Evolutionary conservation across 805 yeast genomes (phyloP).

Genomic region (Lachancea dasiensis): DNA sequence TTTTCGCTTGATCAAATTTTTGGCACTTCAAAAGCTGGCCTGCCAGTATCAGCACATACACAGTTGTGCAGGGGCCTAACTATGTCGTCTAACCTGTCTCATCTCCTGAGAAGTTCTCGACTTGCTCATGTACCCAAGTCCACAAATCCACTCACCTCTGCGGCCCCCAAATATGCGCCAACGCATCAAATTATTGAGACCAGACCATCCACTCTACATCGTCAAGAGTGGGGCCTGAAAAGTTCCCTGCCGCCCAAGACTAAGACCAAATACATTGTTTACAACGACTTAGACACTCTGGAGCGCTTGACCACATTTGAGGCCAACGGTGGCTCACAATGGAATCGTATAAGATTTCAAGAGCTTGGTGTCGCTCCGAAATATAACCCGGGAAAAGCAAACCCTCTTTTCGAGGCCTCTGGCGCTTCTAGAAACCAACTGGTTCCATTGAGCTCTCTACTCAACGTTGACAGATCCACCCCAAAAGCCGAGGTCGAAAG

Average conservation of each 20-base stretch:
- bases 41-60: no score
- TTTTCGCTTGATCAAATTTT: no score
- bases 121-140: conserved; percentile 34
- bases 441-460: conserved; percentile 19
- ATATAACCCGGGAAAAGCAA: conserved; percentile 22
- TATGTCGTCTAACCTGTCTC: conserved; percentile 16
- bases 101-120: conserved; percentile 30
- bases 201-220: conserved; percentile 50
- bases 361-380: conserved; percentile 50
- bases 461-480: conserved; percentile 15
- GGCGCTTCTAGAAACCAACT: conserved; percentile 15
- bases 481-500: conserved; percentile 18
- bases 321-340: conserved; percentile 48
- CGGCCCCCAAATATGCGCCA: conserved; percentile 37
- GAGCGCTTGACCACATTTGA: conserved; percentile 69
- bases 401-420: conserved; percentile 33
- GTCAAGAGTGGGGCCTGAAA: conserved; percentile 76
- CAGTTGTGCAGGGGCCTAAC: neutral
- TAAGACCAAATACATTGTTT: conserved; percentile 53
- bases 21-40: no score
- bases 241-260: conserved; percentile 58
- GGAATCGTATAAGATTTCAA: conserved; percentile 59
- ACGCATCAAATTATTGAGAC: conserved; percentile 71
- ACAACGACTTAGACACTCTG: conserved; percentile 60
- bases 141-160: conserved; percentile 14